Evolutionary conservation across 352 stramenopile species (phyloP).

Genomic region (Globisporangium nodosum): DNA sequence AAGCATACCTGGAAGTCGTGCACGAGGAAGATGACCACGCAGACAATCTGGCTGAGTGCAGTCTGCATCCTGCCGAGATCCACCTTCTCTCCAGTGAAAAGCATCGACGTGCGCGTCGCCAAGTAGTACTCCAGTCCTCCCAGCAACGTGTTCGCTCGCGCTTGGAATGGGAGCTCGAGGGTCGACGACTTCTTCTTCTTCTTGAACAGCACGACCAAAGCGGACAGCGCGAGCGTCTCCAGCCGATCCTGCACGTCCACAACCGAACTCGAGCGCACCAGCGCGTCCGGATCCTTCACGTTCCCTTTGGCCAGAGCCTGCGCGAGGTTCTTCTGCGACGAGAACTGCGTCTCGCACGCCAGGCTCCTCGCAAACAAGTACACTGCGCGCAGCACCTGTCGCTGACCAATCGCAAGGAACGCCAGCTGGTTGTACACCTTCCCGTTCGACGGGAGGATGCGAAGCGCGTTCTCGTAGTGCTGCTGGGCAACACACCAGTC

Average conservation of each 20-base stretch:
- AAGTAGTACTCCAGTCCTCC: constrained; percentile 5
- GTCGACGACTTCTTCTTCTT: neutral
- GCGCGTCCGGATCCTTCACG: neutral
- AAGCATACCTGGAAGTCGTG: constrained; percentile 23
- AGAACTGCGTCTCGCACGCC: constrained; percentile 34
- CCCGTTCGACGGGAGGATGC: constrained; percentile 33
- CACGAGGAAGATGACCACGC: constrained; percentile 26
- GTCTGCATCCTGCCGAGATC: constrained; percentile 4
- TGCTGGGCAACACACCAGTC: constrained; percentile 25
- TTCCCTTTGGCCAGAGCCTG: constrained; percentile 19
- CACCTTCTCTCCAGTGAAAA: constrained; percentile 4
- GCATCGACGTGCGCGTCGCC: constrained; percentile 1
- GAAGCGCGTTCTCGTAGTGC: constrained; percentile 33
- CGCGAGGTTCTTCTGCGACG: constrained; percentile 28
- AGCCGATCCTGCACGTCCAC: constrained; percentile 6
- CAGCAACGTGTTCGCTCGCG: neutral
- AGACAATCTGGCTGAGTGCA: constrained; percentile 19
- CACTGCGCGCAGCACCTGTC: constrained; percentile 24
- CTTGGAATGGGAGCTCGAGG: neutral
- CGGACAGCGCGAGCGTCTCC: constrained; percentile 7
- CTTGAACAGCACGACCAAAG: constrained; percentile 3
- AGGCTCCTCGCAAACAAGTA: constrained; percentile 47
- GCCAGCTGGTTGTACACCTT: constrained; percentile 65
- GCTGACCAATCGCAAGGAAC: constrained; percentile 30
- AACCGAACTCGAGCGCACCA: neutral